Evolutionary conservation across 169 alveolate species (phyloP), one percentile per base, ranked within the genome.

Genomic region (Eimeria sp.): DNA sequence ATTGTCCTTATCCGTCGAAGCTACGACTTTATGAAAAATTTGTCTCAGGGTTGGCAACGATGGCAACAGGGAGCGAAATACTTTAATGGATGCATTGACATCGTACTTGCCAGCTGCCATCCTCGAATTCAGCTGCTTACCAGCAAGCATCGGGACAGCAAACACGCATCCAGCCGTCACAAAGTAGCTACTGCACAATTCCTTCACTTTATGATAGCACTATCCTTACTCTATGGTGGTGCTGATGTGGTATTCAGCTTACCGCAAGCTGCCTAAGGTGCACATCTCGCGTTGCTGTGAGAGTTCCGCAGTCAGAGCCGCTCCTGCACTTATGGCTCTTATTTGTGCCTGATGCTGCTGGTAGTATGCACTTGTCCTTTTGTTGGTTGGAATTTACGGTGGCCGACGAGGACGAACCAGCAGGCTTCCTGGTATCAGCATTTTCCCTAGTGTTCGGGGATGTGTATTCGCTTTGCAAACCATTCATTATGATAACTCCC

Each of bases 1-100:
- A 40, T n/a, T 46, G 49, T 46, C 54, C 49, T 23, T 87, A 37
- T 54, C 71, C 30, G 66, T 68, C 27, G 27, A 30, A 64, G 94
- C 66, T 46, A 87, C 94, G 56, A 87, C 83, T 58, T 66, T 87
- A 13, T 87, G 94, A 14, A 87, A n/a, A 66, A 87, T 16, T 20
- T 83, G 94, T 52, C 82, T 62, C 83, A 87, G 56, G 33, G 85
- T 43, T 37, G 94, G 94, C 46, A 87, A 33, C 20, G 94, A 30
- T 20, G 94, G 68, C 56, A 62, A 4, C 94, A 87, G 43, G 6
- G 66, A 64, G 94, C 94, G 94, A 37, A 87, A 87, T 62, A 62
- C 40, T 62, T 43, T 87, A 16, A 43, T 16, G 23, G 83, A 87
- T n/a, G 78, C 64, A 66, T 14, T 40, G 40, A 30, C 60, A 62